These are phyloP conservation scores for Myriosclerotinia curreyana DNA, from an alignment of 2,329 filamentous ascomycete species.

Conservation along the genomic window DNA sequence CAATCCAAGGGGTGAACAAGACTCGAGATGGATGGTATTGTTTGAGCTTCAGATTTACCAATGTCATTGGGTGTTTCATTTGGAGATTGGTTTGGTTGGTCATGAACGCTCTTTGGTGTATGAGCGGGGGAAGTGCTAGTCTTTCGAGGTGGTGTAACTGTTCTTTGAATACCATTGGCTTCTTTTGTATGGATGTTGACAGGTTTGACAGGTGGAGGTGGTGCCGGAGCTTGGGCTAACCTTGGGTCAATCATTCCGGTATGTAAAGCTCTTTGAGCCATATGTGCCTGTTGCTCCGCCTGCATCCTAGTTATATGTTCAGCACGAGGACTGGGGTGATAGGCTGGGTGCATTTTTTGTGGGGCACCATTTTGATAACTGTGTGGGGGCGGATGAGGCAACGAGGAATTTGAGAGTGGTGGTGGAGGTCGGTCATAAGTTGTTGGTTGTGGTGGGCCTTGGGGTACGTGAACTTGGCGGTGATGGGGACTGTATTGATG, in stretches of 20 bases:
- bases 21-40: conserved; percentile 37
- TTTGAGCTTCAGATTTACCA: conserved; percentile 33
- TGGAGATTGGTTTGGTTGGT: conserved; percentile 24
- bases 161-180: conserved; percentile 25
- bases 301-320: conserved; percentile 41
- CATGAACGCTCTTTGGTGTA: conserved; percentile 23
- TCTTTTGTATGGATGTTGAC: conserved; percentile 28
- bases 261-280: conserved; percentile 36
- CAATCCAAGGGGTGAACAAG: conserved; percentile 37
- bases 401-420: conserved; percentile 39
- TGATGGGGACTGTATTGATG: conserved; percentile 35
- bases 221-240: conserved; percentile 5
- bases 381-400: conserved; percentile 37
- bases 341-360: conserved; percentile 28
- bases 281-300: conserved; percentile 39
- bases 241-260: conserved; percentile 33
- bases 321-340: conserved; percentile 41
- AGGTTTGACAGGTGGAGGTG: conserved; percentile 30
- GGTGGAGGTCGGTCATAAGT: conserved; percentile 40
- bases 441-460: conserved; percentile 27
- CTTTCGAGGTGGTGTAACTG: conserved; percentile 31
- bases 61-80: conserved; percentile 22
- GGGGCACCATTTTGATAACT: conserved; percentile 25
- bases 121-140: conserved; percentile 3
- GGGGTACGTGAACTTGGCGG: conserved; percentile 25